phyloP scores from a whole-genome alignment of 2,329 filamentous ascomycete species.

The Scleromitrula shiraiana region DNA sequence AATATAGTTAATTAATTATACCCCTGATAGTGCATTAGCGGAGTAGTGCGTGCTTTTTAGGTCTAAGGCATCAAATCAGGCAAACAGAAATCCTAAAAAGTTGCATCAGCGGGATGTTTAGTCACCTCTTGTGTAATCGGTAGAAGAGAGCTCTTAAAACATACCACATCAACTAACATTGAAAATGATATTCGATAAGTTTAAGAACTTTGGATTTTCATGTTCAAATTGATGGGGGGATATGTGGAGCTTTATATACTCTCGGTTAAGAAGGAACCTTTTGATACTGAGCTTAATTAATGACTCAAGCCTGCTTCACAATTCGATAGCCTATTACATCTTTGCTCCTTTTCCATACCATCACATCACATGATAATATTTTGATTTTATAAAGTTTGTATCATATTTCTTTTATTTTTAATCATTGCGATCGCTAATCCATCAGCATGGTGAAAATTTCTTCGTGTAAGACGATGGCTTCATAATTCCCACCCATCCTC shows the following conservation, averaged over 20 bases:
- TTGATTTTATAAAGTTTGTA: conserved; percentile 6
- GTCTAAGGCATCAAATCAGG: not conserved
- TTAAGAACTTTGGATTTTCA: not conserved
- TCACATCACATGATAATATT: conserved; percentile 22
- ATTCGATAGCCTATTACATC: conserved; percentile 9
- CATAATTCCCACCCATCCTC: conserved; percentile 15
- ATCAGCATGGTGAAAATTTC: conserved; percentile 9
- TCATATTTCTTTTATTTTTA: conserved; percentile 11
- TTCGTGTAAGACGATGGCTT: conserved; percentile 8
- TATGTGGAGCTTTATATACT: conserved; percentile 21
- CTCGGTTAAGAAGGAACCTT: conserved; percentile 11
- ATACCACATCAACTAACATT: not conserved
- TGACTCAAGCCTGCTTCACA: conserved; percentile 21
- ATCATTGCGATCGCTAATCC: conserved; percentile 17
- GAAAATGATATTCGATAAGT: no score
- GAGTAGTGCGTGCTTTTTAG: not conserved
- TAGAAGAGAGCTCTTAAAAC: not conserved
- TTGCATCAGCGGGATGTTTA: conserved; percentile 17
- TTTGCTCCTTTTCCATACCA: conserved; percentile 14
- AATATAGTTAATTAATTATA: no score
- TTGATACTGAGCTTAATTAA: conserved; percentile 19
- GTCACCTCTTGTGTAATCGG: conserved; percentile 11
- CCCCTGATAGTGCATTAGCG: not conserved
- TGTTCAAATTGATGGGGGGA: not conserved
- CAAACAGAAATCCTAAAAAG: conserved; percentile 9